A percentile compares a stretch with the other conserved stretches of the same genome.
Conservation (phyloP, 2,329 filamentous ascomycete species). For the Thelonectria olida region DNA sequence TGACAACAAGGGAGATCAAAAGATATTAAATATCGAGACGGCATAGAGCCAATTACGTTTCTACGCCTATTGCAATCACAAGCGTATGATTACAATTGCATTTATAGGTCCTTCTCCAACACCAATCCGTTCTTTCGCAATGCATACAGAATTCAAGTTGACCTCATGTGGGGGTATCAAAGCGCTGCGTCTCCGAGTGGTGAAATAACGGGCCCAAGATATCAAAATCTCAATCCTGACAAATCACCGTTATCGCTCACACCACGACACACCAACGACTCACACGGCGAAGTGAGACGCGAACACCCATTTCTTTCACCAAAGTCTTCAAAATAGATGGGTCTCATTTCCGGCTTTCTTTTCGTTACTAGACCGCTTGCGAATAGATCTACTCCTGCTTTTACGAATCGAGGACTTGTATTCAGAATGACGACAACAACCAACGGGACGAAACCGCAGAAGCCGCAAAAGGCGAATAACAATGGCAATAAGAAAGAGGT, state of each 20-base stretch:
- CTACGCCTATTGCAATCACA: no score
- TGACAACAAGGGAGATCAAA: no score
- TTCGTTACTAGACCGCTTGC: conserved; percentile 27
- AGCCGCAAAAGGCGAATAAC: conserved; percentile 44
- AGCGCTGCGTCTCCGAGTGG: conserved; percentile 21
- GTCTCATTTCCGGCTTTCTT: conserved; percentile 22
- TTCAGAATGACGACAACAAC: conserved; percentile 39
- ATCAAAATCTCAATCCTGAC: conserved; percentile 33
- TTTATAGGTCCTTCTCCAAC: neutral
- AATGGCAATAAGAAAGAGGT: conserved; percentile 57
- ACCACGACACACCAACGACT: conserved; percentile 30
- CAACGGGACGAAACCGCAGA: conserved; percentile 35
- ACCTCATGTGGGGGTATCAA: conserved; percentile 28
- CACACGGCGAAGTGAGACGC: conserved; percentile 26
- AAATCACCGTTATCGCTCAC: conserved; percentile 37
- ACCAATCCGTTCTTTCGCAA: neutral
- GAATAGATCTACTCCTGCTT: conserved; percentile 20
- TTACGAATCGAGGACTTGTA: conserved; percentile 12
- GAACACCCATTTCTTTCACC: conserved; percentile 3
- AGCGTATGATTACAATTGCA: no score
- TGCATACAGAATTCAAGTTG: neutral
- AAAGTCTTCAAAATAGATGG: conserved; percentile 33
- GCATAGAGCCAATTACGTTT: no score
- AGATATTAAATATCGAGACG: no score
- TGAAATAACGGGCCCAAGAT: conserved; percentile 29